phyloP scores from a whole-genome alignment of 495 filamentous ascomycete genomes.

The Aspergillus conjunctus region DNA sequence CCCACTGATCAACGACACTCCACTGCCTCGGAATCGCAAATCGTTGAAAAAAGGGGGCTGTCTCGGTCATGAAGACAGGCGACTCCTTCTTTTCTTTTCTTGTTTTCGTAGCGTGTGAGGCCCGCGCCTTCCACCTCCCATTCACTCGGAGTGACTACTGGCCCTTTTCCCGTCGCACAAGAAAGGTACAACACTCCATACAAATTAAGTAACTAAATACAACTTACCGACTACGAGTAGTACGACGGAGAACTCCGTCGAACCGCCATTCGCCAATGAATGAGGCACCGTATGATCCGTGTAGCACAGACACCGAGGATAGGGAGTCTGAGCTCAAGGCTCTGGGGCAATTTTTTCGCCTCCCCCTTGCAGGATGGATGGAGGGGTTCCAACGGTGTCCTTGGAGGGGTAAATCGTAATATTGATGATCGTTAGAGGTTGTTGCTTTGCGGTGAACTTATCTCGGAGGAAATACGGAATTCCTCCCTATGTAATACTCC shows the following conservation, averaged over 20 bases:
- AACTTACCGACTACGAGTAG: too few relatives aligned
- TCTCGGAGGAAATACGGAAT: too few relatives aligned
- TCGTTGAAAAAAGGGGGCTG: conserved; percentile 11
- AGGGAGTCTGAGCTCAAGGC: neutral
- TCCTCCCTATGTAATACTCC: too few relatives aligned
- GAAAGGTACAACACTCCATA: too few relatives aligned
- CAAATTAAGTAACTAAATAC: too few relatives aligned
- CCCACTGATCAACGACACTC: conserved; percentile 20
- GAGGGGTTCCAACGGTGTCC: neutral
- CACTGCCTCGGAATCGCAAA: conserved; percentile 11
- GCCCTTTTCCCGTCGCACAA: neutral
- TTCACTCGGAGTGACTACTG: neutral
- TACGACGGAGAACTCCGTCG: neutral
- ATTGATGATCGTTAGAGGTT: too few relatives aligned
- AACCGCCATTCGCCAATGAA: neutral
- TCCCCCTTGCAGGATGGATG: conserved; percentile 7
- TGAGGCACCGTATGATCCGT: neutral
- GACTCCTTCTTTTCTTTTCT: neutral
- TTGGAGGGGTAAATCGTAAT: neutral
- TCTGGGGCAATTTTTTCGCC: neutral
- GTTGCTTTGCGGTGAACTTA: too few relatives aligned
- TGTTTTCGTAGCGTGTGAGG: neutral
- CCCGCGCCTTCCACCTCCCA: neutral
- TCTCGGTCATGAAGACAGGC: neutral
- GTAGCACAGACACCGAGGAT: neutral